Evolutionary conservation across 192 early-diverging fungal species (phyloP).

Genomic region (Backusella sp.): DNA sequence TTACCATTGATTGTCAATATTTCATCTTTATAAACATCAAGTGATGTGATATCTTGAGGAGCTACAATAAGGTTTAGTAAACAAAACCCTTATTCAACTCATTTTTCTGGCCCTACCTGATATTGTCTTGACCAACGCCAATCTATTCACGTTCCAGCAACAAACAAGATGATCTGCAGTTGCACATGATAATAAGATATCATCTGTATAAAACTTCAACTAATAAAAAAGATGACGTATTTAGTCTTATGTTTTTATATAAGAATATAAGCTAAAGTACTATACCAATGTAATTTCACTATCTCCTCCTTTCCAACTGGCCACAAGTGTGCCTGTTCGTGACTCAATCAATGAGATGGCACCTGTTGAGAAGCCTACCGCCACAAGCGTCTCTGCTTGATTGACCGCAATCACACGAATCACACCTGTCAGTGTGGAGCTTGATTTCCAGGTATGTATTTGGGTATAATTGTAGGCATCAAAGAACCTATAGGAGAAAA

Average conservation of each 20-base stretch:
- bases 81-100: too few species aligned
- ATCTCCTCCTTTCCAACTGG: constrained; percentile 57
- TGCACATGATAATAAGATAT: constrained; percentile 53
- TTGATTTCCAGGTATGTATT: constrained; percentile 44
- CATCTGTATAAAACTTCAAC: constrained; percentile 51
- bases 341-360: constrained; percentile 52
- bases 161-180: constrained; percentile 56
- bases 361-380: constrained; percentile 52
- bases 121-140: constrained; percentile 52
- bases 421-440: constrained; percentile 21
- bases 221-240: too few species aligned
- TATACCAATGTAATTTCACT: constrained; percentile 50
- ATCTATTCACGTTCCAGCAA: constrained; percentile 51
- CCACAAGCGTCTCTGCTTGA: constrained; percentile 50
- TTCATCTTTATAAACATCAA: constrained; percentile 62
- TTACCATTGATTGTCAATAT: constrained; percentile 56
- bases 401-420: constrained; percentile 44
- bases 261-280: too few species aligned
- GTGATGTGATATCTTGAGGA: constrained; percentile 45
- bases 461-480: constrained; percentile 33
- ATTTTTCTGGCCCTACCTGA: constrained; percentile 31
- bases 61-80: neutral
- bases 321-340: constrained; percentile 52
- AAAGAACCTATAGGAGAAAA: constrained; percentile 29
- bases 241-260: too few species aligned